Evolutionary conservation across 176 grass and related monocot genomes (phyloP), one percentile per base, ranked within the genome.

Genomic region (Elymus sibiricus): DNA sequence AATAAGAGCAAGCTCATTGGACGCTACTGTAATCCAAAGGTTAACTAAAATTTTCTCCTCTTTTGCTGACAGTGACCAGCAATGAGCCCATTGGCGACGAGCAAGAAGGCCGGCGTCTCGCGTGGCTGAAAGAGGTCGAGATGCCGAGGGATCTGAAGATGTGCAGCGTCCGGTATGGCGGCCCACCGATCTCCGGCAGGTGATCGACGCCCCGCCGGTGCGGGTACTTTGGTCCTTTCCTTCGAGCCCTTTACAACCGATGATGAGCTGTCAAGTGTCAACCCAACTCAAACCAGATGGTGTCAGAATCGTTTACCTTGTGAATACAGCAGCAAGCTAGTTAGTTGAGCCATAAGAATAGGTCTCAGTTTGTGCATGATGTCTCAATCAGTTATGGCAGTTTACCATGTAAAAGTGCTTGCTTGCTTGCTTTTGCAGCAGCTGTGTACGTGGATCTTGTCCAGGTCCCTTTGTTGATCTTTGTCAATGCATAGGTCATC

Each of bases 101-200:
- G 53, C 53, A 80, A 44, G 63, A 74, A 78, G 82, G 79, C 13
- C 29, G 55, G 26, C 29, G 72, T 24, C 70, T 95, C 3, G 79
- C 93, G 27, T 98, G 97, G 97, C 76, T 98, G 37, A 79, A 90
- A 77, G 92, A 94, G 90, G 84, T 91, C 10, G 87, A 92, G 39
- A 69, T 95, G 69, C 92, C 93, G 1, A 40, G n/a, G 31, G 81
- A 92, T 46, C 64, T 94, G 75, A 94, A 91, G 88, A 98, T 98
- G 86, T 64, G 87, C 58, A 43, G 70, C 19, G 86, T 85, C 39
- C 92, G 74, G 11, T 98, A 98, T 5, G 84, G 93, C 1, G 97
- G 97, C 31, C 93, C 97, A 1, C 92, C 79, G 32, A 87, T 98
- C 46, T 90, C 91, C 8, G 90, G 86, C 67, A 70, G 80, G 44